Conservation (phyloP, 805 yeast species). For the Saturnispora besseyi region DNA sequence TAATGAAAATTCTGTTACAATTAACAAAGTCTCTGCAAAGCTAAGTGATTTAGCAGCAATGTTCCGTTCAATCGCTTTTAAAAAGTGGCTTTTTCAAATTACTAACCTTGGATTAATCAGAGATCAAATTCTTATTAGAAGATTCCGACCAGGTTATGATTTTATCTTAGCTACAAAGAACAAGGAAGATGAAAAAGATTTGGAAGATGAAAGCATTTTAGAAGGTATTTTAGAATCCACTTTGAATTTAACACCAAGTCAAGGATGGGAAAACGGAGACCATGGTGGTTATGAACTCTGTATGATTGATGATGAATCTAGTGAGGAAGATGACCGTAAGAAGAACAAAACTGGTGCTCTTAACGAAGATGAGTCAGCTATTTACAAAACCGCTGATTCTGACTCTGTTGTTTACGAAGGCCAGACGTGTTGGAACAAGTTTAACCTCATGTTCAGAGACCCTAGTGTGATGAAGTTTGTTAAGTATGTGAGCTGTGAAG, state of each 20-base stretch:
- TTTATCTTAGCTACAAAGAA: conserved; percentile 75
- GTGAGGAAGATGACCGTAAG: background rate
- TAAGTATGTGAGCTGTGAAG: conserved; percentile 81
- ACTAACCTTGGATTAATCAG: conserved; percentile 56
- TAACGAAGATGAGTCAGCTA: conserved; percentile 72
- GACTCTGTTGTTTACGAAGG: conserved; percentile 70
- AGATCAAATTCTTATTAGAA: conserved; percentile 63
- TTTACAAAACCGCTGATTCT: conserved; percentile 59
- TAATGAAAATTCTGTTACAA: conserved; percentile 15
- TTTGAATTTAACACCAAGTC: conserved; percentile 68
- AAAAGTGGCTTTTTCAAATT: conserved; percentile 56
- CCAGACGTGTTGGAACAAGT: conserved; percentile 76
- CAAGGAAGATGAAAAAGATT: conserved; percentile 21
- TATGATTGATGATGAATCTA: conserved; percentile 41
- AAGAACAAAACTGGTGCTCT: conserved; percentile 11
- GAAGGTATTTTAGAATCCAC: conserved; percentile 68
- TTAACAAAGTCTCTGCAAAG: conserved; percentile 21
- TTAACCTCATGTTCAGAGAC: conserved; percentile 74
- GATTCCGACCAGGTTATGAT: conserved; percentile 94
- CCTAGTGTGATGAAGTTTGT: conserved; percentile 82
- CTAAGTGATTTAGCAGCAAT: conserved; percentile 50
- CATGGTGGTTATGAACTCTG: conserved; percentile 91
- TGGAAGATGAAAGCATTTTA: conserved; percentile 22
- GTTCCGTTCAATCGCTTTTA: conserved; percentile 52
- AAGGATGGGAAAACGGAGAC: conserved; percentile 84